Evolutionary conservation across 768 basidiomycete species (phyloP).

Genomic region (Jaapia argillacea): DNA sequence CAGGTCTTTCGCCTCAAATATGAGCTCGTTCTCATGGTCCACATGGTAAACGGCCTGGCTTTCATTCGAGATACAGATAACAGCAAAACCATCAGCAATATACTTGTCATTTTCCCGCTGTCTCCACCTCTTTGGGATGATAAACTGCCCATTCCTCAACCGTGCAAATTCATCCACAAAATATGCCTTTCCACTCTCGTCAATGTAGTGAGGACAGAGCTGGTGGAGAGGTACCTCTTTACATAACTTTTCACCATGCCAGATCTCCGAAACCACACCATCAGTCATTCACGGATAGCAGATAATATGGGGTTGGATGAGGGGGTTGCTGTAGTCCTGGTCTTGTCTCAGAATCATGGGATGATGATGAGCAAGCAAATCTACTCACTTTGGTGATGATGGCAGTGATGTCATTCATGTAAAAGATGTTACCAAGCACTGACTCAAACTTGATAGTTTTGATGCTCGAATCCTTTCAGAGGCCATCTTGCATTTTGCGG

Average conservation of each 20-base stretch:
- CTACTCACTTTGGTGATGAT: conserved; percentile 5
- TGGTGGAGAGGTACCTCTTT: not conserved
- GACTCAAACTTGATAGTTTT: conserved; percentile 3
- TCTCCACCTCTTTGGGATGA: not conserved
- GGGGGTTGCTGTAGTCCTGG: not conserved
- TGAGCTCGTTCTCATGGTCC: not conserved
- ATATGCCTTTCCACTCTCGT: conserved; percentile 5
- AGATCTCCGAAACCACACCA: conserved; percentile 7
- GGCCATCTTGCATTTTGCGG: conserved; percentile 4
- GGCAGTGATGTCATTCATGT: conserved; percentile 5
- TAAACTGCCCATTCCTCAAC: not conserved
- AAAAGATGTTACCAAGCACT: conserved; percentile 6
- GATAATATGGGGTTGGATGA: not conserved
- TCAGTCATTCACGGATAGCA: conserved; percentile 7
- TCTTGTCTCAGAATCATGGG: not conserved
- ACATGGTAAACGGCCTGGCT: not conserved
- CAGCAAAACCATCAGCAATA: not conserved
- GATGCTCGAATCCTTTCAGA: not conserved
- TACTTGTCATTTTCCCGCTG: not conserved
- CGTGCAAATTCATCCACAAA: conserved; percentile 4
- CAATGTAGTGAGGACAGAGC: not conserved
- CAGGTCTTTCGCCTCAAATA: not conserved
- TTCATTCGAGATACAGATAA: not conserved
- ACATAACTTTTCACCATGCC: conserved; percentile 7
- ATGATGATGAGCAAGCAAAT: not conserved